These are phyloP conservation scores for Cercospora brassicicola DNA, from an alignment of 2,329 filamentous ascomycete genomes.

Conservation along the genomic window DNA sequence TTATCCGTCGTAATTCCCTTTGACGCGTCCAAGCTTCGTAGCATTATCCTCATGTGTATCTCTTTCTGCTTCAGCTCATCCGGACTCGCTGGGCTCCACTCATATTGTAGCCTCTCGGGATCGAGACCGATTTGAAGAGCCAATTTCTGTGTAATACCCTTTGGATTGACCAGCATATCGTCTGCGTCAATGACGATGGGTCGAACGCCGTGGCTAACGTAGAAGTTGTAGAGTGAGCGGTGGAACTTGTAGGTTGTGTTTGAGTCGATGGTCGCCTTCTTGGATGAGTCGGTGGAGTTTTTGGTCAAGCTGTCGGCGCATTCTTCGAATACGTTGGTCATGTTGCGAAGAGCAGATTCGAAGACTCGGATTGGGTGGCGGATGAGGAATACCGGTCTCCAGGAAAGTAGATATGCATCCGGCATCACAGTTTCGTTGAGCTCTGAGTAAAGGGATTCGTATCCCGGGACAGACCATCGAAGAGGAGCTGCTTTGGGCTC, in stretches of 20 bases:
- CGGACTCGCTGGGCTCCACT: neutral
- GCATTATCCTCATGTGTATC: slow-evolving; percentile 4
- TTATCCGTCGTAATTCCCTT: slow-evolving; percentile 3
- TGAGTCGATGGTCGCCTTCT: neutral
- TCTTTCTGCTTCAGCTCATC: slow-evolving; percentile 3
- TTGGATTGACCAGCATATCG: slow-evolving; percentile 5
- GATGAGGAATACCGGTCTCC: slow-evolving; percentile 9
- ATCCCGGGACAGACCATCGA: slow-evolving; percentile 5
- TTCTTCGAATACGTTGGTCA: slow-evolving; percentile 5
- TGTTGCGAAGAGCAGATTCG: slow-evolving; percentile 1
- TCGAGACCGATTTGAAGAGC: slow-evolving; percentile 10
- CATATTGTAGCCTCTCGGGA: neutral
- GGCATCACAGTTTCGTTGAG: slow-evolving; percentile 8
- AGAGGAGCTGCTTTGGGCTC: neutral
- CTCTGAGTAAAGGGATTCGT: slow-evolving; percentile 6
- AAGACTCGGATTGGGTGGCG: slow-evolving; percentile 13
- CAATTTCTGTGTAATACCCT: slow-evolving; percentile 7
- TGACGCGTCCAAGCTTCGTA: slow-evolving; percentile 3
- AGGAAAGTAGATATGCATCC: slow-evolving; percentile 11
- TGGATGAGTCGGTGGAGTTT: neutral
- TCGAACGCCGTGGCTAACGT: slow-evolving; percentile 2
- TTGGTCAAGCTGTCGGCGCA: neutral
- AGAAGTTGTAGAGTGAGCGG: slow-evolving; percentile 12
- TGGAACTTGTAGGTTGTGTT: slow-evolving; percentile 2
- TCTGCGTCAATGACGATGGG: slow-evolving; percentile 12